Evolutionary conservation across 495 filamentous ascomycete genomes (phyloP), one percentile per base, ranked within the genome.

Genomic region (Hypoxylon crocopeplum): DNA sequence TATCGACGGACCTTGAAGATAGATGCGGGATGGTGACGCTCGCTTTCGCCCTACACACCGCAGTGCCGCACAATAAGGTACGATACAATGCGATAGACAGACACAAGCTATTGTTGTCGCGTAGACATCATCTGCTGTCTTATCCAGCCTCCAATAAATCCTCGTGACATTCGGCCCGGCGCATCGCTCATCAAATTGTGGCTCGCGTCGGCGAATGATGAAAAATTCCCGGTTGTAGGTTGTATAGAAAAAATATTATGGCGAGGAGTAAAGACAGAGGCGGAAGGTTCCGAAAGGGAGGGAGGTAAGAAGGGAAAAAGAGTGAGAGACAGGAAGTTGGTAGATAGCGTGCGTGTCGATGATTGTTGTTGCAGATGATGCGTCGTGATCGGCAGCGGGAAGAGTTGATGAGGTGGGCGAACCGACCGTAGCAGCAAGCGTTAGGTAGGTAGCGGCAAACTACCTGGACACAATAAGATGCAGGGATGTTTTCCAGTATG

Each of bases 101-200:
- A 53, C 53, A 52, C 47, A 54, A 56, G 60, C 42, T 60, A 54
- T 60, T 59, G 64, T 65, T 53, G 67, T 69, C 67, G 67, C 67
- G 64, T 62, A 62, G 54, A 62, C 50, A 63, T 56, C 34, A 58
- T 51, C 54, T 64, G 52, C 64, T 58, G 57, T 65, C 29, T 68
- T 70, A 70, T 68, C 68, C 68, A 68, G 68, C 68, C 68, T 66
- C 65, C 61, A 66, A 56, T 64, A 63, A 59, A 61, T 64, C 68
- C 57, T 64, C 51, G 65, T 60, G 56, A 55, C 68, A 67, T 66
- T 68, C 58, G 65, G 53, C 65, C 60, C 58, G 61, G 64, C 68
- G 68, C 68, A 70, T 70, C 60, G 66, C 68, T 67, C 61, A 65
- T 68, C 65, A 55, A 66, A 68, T 58, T 63, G 58, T 63, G 50